Evolutionary conservation across 73 alveolate species (phyloP).

Genomic region (Paramecium octaurelia): DNA sequence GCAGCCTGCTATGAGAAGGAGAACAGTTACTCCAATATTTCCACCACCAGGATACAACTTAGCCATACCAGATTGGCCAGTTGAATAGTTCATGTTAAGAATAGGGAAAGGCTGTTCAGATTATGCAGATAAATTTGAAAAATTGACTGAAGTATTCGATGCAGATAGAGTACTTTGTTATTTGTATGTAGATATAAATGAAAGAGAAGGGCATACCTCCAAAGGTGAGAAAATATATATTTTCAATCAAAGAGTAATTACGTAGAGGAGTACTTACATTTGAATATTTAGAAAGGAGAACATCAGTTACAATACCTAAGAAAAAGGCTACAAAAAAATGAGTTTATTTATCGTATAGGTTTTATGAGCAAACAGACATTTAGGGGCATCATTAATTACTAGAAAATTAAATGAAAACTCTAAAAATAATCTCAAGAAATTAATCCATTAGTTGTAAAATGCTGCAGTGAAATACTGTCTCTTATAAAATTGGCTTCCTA

Average conservation of each 20-base stretch:
- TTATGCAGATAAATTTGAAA: slow-evolving; percentile 78
- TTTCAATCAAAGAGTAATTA: slow-evolving; percentile 67
- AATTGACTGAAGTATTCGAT: slow-evolving; percentile 67
- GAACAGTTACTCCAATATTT: slow-evolving; percentile 64
- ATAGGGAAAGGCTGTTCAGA: slow-evolving; percentile 82
- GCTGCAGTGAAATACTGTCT: background rate
- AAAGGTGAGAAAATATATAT: slow-evolving; percentile 63
- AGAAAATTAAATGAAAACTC: background rate
- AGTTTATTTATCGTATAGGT: background rate
- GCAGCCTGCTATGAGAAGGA: slow-evolving; percentile 65
- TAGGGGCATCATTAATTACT: background rate
- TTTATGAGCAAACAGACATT: background rate
- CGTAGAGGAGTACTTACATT: slow-evolving; percentile 75
- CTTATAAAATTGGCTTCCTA: background rate
- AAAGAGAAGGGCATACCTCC: slow-evolving; percentile 73
- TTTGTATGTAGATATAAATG: slow-evolving; percentile 61
- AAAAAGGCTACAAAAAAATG: background rate
- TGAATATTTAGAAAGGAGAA: slow-evolving; percentile 74
- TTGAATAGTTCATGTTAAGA: slow-evolving; percentile 63
- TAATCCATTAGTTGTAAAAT: background rate
- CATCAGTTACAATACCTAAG: slow-evolving; percentile 22
- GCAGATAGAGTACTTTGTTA: background rate
- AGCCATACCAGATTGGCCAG: slow-evolving; percentile 67
- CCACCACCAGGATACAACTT: slow-evolving; percentile 78
- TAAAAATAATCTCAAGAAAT: background rate